Conservation (phyloP, 306 rosid species). For the Ceratonia siliqua region DNA sequence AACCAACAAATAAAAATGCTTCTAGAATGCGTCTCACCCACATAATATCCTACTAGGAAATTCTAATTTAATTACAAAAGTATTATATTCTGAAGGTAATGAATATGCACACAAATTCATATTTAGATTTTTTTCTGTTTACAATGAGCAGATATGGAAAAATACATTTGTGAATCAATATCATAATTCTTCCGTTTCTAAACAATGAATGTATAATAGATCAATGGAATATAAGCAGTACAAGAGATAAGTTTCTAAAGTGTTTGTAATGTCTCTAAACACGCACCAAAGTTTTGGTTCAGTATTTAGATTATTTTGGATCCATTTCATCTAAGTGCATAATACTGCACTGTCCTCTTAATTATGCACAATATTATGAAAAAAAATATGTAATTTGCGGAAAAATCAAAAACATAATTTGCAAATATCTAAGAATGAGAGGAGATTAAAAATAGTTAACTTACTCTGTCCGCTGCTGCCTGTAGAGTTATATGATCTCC, state of each 20-base stretch:
- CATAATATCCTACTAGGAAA: neutral
- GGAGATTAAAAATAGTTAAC: conserved; percentile 35
- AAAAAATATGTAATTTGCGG: neutral
- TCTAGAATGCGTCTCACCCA: neutral
- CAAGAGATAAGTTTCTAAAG: neutral
- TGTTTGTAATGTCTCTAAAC: neutral
- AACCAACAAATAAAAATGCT: neutral
- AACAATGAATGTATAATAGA: neutral
- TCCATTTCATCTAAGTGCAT: conserved; percentile 1
- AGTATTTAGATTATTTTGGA: neutral
- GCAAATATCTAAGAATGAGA: neutral
- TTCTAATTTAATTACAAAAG: no score
- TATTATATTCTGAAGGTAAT: neutral
- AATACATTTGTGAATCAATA: neutral
- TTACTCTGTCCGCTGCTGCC: conserved; percentile 94
- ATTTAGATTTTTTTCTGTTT: neutral
- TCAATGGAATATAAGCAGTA: conserved; percentile 3
- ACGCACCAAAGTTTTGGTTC: neutral
- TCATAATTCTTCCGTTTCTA: neutral
- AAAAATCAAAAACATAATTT: neutral
- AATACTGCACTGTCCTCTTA: neutral
- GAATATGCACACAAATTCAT: neutral
- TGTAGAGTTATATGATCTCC: conserved; percentile 98
- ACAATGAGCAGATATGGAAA: neutral
- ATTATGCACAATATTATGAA: neutral